Base-by-base conservation (phyloP, 1,284 basidiomycete species). In the Naganishia sp. region DNA sequence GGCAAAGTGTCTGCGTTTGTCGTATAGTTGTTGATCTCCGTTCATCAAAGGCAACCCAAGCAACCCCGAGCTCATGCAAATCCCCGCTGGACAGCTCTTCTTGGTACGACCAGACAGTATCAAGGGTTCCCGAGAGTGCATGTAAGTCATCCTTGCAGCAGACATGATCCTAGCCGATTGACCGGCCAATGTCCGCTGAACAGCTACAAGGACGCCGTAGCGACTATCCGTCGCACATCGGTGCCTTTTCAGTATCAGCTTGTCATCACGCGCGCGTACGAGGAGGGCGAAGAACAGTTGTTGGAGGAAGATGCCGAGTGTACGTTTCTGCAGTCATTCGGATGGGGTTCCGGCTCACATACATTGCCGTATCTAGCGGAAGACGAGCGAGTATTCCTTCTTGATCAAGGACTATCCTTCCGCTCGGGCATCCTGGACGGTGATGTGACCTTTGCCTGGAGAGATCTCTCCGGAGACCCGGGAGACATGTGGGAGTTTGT, bases 251-350 rank as follows among this genome's bases (percentile, higher is more conserved):
- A 95, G 75, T 99, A 95, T 76, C 90, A 98, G 79, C 86, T 99
- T n/a, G 94, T 97, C 9, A 87, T 97, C 64, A 96, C 94, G 15
- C 85, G 94, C 69, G 93, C 95, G 0, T 97, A 91, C 75, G 92
- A 96, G 72, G 93, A 97, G 69, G 94, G 93, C 11, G 94, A 97
- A 76, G 91, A 96, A 77, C 90, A 94, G 74, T 80, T 96, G 39
- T 82, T 97, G 15, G 93, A 95, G 71, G 94, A 97, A 73, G 93
- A 96, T 77, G 92, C 94, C 49, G 95, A 98, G 81, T 92, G 92
- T 94, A 77, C 75, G 90, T 83, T 50, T 56, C 48, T 56, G 25
- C 15, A 63, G 18, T 25, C 10, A 43, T 61, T 16, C 16, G 36
- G 36, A 13, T 23, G 45, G 49, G n/a, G 50, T n/a, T 33, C 31